phyloP scores from a whole-genome alignment of 345 rosid species.

The Acer campestre region DNA sequence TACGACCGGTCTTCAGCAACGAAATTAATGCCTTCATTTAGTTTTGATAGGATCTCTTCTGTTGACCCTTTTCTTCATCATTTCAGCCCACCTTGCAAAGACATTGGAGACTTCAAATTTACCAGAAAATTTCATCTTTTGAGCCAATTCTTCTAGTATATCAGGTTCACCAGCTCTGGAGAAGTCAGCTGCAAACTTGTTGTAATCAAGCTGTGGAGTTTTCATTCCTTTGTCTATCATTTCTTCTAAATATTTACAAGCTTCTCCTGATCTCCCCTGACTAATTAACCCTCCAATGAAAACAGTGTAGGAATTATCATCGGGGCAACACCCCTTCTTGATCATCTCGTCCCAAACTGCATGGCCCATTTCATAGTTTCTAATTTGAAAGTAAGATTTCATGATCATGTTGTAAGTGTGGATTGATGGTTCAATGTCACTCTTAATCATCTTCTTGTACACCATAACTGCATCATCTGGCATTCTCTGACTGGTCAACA shows the following conservation, averaged over 20 bases:
- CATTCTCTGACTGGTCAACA: constrained; percentile 62
- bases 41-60: constrained; percentile 30
- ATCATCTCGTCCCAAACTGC: constrained; percentile 84
- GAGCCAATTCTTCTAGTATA: constrained; percentile 72
- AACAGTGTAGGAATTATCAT: constrained; percentile 79
- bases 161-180: constrained; percentile 31
- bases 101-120: constrained; percentile 54
- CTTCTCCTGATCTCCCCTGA: constrained; percentile 72
- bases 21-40: constrained; percentile 22
- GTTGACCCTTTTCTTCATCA: constrained; percentile 54
- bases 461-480: constrained; percentile 71
- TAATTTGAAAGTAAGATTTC: constrained; percentile 68
- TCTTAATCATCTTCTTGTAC: constrained; percentile 67
- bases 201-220: constrained; percentile 84
- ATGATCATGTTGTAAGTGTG: constrained; percentile 87
- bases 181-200: constrained; percentile 58
- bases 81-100: constrained; percentile 65
- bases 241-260: constrained; percentile 70
- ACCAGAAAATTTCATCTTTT: constrained; percentile 72
- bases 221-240: constrained; percentile 94
- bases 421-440: constrained; percentile 63
- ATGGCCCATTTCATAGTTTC: constrained; percentile 65
- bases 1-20: no score
- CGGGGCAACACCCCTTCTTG: constrained; percentile 74
- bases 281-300: constrained; percentile 78